Base-by-base conservation (phyloP, 169 alveolate genomes). In the Cyclospora cayetanensis region DNA sequence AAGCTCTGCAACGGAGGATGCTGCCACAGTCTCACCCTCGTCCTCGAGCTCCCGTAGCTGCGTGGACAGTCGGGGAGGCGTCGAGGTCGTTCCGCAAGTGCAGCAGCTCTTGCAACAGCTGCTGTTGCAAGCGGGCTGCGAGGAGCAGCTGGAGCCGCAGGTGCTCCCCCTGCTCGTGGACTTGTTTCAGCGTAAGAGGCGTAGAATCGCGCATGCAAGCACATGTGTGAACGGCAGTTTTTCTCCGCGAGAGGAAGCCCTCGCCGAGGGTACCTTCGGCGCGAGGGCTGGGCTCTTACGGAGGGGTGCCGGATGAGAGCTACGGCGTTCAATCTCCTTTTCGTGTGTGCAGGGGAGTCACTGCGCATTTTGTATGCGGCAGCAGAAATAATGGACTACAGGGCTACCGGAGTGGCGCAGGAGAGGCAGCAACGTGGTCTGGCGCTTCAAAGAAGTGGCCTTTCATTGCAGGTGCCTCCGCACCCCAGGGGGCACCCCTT, bases 71-170 rank as follows among this genome's bases (percentile, higher is more conserved):
- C 9, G 70, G 70, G 29, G 15, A 9, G 70, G 70, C 70, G 27
- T 55, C 9, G 70, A 55, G 70, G 70, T 55, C 34, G 70, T 55
- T 4, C 70, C 70, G 70, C 70, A 55, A 22, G 70, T 55, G 70
- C 70, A 55, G 70, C 70, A 55, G 70, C 70, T 55, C 34, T 29
- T 55, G 70, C 70, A 55, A 29, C 70, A 55, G 70, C 29, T 55
- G 70, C 70, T 55, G 15, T 29, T 55, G 70, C 70, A 11, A 29
- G 70, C 29, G 9, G 70, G 70, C 70, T 55, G 70, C 29, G 70
- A 55, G 27, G 70, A 55, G 70, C 70, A 55, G 70, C 70, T 55
- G 7, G 70, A 55, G 70, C 70, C 70, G 9, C 70, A 55, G 70
- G 70, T 55, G 11, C 70, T 55, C 34, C 70, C 70, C 7, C 70